A percentile compares a stretch with the other conserved stretches of the same genome.
These are phyloP conservation scores for Allium sativum DNA, from an alignment of 106 monocot genomes.

Conservation along the genomic window DNA sequence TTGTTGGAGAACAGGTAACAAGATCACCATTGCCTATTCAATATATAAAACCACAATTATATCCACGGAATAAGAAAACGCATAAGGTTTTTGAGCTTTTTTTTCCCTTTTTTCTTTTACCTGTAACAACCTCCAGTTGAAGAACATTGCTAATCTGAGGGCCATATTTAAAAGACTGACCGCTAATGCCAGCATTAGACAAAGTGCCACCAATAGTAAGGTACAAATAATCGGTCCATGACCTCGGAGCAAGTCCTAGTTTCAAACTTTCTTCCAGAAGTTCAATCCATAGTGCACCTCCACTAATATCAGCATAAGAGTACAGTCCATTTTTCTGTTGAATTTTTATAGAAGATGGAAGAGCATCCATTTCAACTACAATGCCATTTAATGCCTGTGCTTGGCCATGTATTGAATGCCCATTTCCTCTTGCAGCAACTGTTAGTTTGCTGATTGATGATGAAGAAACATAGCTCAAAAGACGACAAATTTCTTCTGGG, in stretches of 20 bases:
- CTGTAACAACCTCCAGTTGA: constrained; percentile 70
- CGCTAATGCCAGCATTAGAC: constrained; percentile 81
- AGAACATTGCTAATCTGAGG: constrained; percentile 86
- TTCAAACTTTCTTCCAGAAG: constrained; percentile 52
- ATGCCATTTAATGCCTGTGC: constrained; percentile 72
- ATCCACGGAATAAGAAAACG: not conserved
- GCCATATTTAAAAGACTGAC: constrained; percentile 74
- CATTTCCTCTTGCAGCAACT: constrained; percentile 64
- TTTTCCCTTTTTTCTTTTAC: constrained; percentile 14
- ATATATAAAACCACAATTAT: not conserved
- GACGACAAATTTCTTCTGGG: constrained; percentile 53
- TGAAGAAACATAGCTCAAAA: constrained; percentile 46
- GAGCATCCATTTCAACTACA: constrained; percentile 69
- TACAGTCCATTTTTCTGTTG: not conserved
- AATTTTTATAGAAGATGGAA: constrained; percentile 31
- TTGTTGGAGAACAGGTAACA: constrained; percentile 40
- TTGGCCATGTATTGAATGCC: constrained; percentile 80
- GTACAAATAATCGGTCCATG: constrained; percentile 87
- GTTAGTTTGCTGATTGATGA: constrained; percentile 39
- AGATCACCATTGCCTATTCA: constrained; percentile 39
- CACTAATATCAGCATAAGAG: constrained; percentile 64
- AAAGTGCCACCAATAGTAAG: constrained; percentile 78
- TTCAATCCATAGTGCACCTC: constrained; percentile 60
- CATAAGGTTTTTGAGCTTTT: not conserved
- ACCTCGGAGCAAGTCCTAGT: constrained; percentile 63